A percentile compares a stretch with the other conserved stretches of the same genome.
These are phyloP conservation scores for Paspalum vaginatum DNA, from an alignment of 176 grass and related monocot species.

Conservation along the genomic window DNA sequence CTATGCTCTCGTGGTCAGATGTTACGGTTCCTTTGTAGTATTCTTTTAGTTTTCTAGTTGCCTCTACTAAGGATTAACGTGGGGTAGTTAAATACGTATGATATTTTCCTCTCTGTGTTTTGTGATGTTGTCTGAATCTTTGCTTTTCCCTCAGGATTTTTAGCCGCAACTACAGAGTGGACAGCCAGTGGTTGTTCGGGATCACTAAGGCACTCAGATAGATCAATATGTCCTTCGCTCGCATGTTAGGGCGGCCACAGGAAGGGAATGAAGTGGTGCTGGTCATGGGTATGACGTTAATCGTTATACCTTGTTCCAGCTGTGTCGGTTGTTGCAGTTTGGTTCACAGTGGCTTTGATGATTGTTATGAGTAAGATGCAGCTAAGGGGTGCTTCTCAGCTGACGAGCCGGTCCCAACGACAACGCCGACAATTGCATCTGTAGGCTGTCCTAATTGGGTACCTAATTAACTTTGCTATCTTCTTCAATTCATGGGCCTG, in stretches of 20 bases:
- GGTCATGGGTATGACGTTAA: neutral
- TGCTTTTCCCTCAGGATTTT: neutral
- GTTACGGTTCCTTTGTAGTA: too few relatives aligned
- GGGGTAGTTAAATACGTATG: too few relatives aligned
- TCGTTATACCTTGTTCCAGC: neutral
- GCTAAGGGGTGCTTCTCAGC: neutral
- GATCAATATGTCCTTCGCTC: neutral
- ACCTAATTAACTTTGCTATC: neutral
- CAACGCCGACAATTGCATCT: neutral
- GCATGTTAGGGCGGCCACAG: neutral
- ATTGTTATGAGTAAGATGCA: neutral
- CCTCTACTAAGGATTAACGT: too few relatives aligned
- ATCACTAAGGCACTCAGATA: neutral
- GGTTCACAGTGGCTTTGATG: neutral
- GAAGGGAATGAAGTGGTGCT: neutral
- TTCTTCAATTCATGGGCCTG: neutral
- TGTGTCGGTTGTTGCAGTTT: neutral
- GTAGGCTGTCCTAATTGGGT: neutral
- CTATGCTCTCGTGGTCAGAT: too few relatives aligned
- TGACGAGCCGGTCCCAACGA: neutral
- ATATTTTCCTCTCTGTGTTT: neutral
- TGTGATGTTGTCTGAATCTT: neutral
- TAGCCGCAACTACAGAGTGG: constrained; percentile 1
- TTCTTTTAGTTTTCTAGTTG: too few relatives aligned
- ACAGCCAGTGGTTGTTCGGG: neutral